These are phyloP conservation scores for Moniliella sp. DNA, from an alignment of 1,284 basidiomycete genomes.

Conservation along the genomic window DNA sequence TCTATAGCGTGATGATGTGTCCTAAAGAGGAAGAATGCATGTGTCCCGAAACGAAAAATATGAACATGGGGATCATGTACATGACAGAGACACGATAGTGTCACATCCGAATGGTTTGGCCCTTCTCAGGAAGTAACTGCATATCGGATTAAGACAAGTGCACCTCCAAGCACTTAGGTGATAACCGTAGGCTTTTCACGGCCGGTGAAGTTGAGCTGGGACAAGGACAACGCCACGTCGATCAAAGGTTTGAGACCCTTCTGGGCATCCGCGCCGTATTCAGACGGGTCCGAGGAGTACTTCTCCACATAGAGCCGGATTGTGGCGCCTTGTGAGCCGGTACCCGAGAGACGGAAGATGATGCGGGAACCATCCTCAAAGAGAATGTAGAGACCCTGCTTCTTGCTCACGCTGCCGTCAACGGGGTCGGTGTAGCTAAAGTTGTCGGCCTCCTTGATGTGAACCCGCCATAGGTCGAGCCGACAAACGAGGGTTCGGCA, in stretches of 20 bases:
- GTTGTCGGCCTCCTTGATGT: slow-evolving; percentile 59
- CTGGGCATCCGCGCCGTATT: slow-evolving; percentile 56
- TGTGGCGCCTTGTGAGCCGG: slow-evolving; percentile 82
- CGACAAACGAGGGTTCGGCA: slow-evolving; percentile 39
- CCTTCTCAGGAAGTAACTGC: too few species aligned
- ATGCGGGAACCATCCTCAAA: slow-evolving; percentile 79
- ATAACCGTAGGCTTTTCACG: slow-evolving; percentile 83
- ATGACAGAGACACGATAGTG: too few species aligned
- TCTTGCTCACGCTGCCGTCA: slow-evolving; percentile 71
- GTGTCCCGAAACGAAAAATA: too few species aligned
- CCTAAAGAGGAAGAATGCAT: too few species aligned
- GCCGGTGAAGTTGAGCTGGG: slow-evolving; percentile 66
- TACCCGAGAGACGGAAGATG: slow-evolving; percentile 85
- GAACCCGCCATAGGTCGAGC: slow-evolving; percentile 44
- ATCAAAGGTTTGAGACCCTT: slow-evolving; percentile 87
- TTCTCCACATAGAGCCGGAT: slow-evolving; percentile 41
- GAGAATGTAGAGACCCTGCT: slow-evolving; percentile 80
- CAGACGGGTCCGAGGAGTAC: slow-evolving; percentile 59
- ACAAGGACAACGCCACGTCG: slow-evolving; percentile 62
- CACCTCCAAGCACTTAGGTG: too few species aligned
- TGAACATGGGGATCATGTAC: too few species aligned
- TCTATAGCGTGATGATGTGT: too few species aligned
- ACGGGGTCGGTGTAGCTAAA: slow-evolving; percentile 95
- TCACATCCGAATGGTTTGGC: too few species aligned
- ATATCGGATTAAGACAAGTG: too few species aligned